Evolutionary conservation across 768 basidiomycete species (phyloP), one percentile per base, ranked within the genome.

Genomic region (Lactarius psammicola): DNA sequence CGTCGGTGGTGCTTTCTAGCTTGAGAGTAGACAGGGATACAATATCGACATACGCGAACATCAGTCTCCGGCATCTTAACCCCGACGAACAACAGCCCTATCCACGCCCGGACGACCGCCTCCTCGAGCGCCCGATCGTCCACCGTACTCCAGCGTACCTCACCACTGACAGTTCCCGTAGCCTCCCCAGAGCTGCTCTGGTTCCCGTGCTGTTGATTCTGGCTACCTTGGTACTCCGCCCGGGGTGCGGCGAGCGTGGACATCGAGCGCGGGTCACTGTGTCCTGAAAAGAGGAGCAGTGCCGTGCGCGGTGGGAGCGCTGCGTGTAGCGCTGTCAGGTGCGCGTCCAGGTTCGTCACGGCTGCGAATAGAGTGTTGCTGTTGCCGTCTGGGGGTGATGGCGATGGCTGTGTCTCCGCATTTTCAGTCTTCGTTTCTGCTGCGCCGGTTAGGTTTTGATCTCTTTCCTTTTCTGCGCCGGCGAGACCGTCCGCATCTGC

Each of bases 211-310:
- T 75, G 77, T 76, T 93, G 90, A 58, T 87, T 81, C 6, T 83
- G 84, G 69, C 87, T 87, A 26, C 59, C 59, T 28, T 56, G 60
- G 40, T 49, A 60, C 60, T 66, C 36, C 23, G 60, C 56, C 10
- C 65, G 65, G 1, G 49, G 49, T 0, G 56, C 49, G 2, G 60
- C 38, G 26, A 98, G 78, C 30, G 81, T 74, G 3, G 89, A 80
- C 92, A 96, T 94, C 8, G 75, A 78, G 0, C 92, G 85, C 0
- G 95, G 95, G 74, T 97, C 92, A 0, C 87, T 87, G 72, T 98
- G 94, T 1, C 95, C 95, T 0, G 90, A 92, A 72, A 97, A 87
- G 44, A 98, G 80, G 60, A 98, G 77, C 26, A 98, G 75, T 0
- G 94, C 94, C 0, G 95, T 93, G 26, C 87, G 85, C 2, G 87